phyloP scores from a whole-genome alignment of 2,329 filamentous ascomycete genomes.

The Aspergillus brasiliensis region DNA sequence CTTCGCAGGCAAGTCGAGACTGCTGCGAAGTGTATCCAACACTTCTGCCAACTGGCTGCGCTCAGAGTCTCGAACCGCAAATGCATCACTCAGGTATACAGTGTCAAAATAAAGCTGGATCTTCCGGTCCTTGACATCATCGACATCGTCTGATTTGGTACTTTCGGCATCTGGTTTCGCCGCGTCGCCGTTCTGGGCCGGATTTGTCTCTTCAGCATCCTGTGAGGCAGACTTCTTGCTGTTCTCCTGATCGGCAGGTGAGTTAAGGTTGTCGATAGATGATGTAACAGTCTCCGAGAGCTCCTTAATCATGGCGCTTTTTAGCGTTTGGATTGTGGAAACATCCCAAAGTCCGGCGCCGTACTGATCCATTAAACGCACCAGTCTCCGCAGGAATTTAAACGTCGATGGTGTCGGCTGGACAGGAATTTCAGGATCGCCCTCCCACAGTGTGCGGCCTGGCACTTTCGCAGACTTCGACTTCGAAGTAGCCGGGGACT shows the following conservation, averaged over 20 bases:
- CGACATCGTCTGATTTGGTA: constrained; percentile 1
- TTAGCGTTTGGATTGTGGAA: constrained; percentile 65
- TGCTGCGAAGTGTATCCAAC: constrained; percentile 47
- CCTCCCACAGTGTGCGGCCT: constrained; percentile 77
- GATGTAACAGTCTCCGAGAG: constrained; percentile 42
- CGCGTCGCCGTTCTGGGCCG: constrained; percentile 6
- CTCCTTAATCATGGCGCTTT: constrained; percentile 55
- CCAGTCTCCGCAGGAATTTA: constrained; percentile 67
- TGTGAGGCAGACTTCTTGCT: neutral
- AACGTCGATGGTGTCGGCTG: constrained; percentile 78
- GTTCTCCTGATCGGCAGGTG: neutral
- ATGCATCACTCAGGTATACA: constrained; percentile 34
- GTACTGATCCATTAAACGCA: constrained; percentile 65
- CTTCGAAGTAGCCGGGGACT: constrained; percentile 47
- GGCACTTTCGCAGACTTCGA: constrained; percentile 54
- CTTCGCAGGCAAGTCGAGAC: constrained; percentile 53
- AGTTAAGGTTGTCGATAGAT: constrained; percentile 25
- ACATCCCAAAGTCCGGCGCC: constrained; percentile 83
- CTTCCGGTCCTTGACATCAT: constrained; percentile 34
- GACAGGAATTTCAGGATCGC: constrained; percentile 70
- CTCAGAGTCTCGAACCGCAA: constrained; percentile 18
- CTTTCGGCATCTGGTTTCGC: neutral
- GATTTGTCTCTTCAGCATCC: constrained; percentile 3
- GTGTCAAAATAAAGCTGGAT: constrained; percentile 44
- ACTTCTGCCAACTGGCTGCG: constrained; percentile 46